Evolutionary conservation across 345 rosid species (phyloP), one percentile per base, ranked within the genome.

Genomic region (Boechera stricta): DNA sequence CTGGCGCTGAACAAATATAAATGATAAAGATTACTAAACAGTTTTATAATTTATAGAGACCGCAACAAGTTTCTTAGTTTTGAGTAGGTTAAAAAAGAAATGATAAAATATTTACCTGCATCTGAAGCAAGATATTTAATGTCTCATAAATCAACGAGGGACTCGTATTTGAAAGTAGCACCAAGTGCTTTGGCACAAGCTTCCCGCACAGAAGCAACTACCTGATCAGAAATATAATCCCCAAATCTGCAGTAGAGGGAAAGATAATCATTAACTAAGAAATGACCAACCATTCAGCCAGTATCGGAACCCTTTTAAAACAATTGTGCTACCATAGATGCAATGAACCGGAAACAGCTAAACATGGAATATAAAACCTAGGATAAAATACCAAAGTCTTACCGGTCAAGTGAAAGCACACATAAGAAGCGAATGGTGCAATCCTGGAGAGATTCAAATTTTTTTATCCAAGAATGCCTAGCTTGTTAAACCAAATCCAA

Each of bases 171-270:
- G 77, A 93, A 89, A 65, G 92, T 78, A 71, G 99, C 98, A 84
- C 99, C 99, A 51, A 95, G 81, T 64, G 99, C 99, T 82, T 95
- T 98, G 5, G 99, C 97, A 87, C 99, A 92, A 68, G 98, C 92
- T 85, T 95, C 99, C 76, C 99, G 86, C 52, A 95, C 99, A 31
- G 99, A 98, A 80, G 99, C 99, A 84, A 95, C 96, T 56, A 95
- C 99, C 82, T 95, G 99, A 78, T 95, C 99, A 55, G 99, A 92
- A 51, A 95, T 90, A 77, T 91, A 95, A 83, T 95, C 99, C 80
- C 99, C 99, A 86, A 95, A 95, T 64, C 99, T 95, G 93, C 85
- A 82, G 28, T 5, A 54, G 26, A 77, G 58, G 53, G 24, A 64
- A 71, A 52, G 15, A 49, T 44, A 62, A 79, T 28, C 53, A 49